Conservation (phyloP, 148 eudicot genomes). For the Vaccinium vitisidaea region DNA sequence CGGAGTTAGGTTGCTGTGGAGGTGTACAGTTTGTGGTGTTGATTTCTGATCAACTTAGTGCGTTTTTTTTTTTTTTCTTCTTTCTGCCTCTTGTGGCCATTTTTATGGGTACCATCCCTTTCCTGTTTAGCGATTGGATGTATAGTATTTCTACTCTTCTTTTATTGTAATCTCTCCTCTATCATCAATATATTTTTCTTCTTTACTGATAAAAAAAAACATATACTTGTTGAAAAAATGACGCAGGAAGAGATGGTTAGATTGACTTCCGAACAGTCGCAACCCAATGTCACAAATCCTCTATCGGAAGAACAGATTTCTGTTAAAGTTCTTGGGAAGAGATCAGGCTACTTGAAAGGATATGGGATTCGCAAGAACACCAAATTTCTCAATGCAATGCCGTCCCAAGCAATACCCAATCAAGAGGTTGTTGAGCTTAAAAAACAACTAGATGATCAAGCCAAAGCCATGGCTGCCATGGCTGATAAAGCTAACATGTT, state of each 20-base stretch:
- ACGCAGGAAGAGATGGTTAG: neutral
- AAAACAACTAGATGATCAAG: too few relatives aligned
- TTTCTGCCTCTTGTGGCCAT: too few relatives aligned
- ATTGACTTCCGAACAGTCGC: too few relatives aligned
- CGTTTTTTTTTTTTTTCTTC: too few relatives aligned
- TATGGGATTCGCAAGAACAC: neutral
- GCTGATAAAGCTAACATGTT: neutral
- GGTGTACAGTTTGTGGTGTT: too few relatives aligned
- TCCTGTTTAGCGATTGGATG: too few relatives aligned
- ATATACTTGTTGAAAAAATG: neutral
- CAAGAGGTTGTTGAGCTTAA: neutral
- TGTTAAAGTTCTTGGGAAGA: neutral
- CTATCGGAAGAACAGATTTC: neutral
- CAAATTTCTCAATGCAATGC: neutral
- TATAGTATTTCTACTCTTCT: too few relatives aligned
- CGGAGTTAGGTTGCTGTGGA: slow-evolving; percentile 13
- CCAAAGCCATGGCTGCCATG: neutral
- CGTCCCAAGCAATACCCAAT: neutral
- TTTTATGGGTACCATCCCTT: too few relatives aligned
- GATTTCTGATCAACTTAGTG: too few relatives aligned
- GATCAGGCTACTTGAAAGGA: neutral
- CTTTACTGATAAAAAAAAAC: too few relatives aligned
- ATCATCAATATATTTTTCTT: too few relatives aligned
- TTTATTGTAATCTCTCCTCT: too few relatives aligned
- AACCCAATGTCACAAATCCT: neutral